Evolutionary conservation across 495 filamentous ascomycete species (phyloP).

Genomic region (Aspergillus cristatus): DNA sequence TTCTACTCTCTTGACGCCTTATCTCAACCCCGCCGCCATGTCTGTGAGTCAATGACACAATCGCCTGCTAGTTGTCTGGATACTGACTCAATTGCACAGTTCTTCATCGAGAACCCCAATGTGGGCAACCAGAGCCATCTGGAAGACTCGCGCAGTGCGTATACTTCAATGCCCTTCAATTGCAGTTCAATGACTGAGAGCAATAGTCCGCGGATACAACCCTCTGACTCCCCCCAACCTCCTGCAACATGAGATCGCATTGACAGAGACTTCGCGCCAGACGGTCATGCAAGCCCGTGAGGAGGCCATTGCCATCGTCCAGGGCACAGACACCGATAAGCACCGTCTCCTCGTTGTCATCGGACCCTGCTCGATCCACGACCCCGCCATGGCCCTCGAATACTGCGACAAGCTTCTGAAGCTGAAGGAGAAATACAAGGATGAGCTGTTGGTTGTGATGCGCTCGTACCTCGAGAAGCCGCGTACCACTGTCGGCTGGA

Average conservation of each 20-base stretch:
- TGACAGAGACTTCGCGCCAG: constrained; percentile 64
- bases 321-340: constrained; percentile 61
- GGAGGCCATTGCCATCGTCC: constrained; percentile 72
- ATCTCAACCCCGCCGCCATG: constrained; percentile 17
- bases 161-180: constrained; percentile 1
- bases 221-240: constrained; percentile 89
- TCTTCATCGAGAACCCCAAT: constrained; percentile 84
- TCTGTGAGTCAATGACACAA: constrained; percentile 28
- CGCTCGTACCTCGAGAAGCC: constrained; percentile 98
- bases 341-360: constrained; percentile 82
- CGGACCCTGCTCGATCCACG: constrained; percentile 96
- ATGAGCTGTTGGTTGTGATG: constrained; percentile 93
- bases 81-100: constrained; percentile 33
- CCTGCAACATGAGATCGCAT: constrained; percentile 87
- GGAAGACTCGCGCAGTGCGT: constrained; percentile 87
- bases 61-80: constrained; percentile 4
- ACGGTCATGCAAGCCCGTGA: constrained; percentile 76
- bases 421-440: constrained; percentile 81
- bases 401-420: constrained; percentile 80
- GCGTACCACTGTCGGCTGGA: constrained; percentile 97
- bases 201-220: constrained; percentile 76
- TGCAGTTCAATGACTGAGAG: constrained; percentile 1
- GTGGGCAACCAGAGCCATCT: constrained; percentile 71
- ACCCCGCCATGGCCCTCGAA: constrained; percentile 82
- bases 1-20: neutral